Base-by-base conservation (phyloP, 2,329 filamentous ascomycete genomes). In the Colletotrichum spaethianum region DNA sequence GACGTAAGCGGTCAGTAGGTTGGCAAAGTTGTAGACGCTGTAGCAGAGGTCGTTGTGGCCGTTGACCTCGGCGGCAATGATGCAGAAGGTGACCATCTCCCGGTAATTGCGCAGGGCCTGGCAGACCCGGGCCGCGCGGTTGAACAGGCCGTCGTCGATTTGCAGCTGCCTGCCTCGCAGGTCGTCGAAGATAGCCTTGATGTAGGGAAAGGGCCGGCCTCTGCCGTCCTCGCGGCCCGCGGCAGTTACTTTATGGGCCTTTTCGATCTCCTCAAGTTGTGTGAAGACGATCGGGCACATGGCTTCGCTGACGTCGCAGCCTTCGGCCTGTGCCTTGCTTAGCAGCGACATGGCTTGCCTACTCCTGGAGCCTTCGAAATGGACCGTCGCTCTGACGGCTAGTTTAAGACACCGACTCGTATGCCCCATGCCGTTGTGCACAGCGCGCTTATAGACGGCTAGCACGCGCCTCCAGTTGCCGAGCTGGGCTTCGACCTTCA, bases 351-450 rank as follows among this genome's bases (percentile, higher is more conserved):
- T 77, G 1, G 87, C 85, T 26, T 75, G 57, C 57, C 76, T 69
- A 59, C 81, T 70, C 53, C 78, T 75, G 3, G 76, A 68, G 4
- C 76, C 77, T 46, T 82, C 77, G 20, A 76, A 56, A 20, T 77
- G 78, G 62, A 89, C 75, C 18, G 82, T 80, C 2, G 86, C 85
- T 12, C 82, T 75, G 11, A 89, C 83, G 11, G 85, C 86, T 6
- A 88, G 78, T n/a, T 84, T 83, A 18, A 89, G 80, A 64, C 84
- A 86, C 31, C 82, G 80, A 3, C 76, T 75, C 36, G 82, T 84
- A 70, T 80, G 80, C 1, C 78, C 77, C 75, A 86, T 79, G 23
- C 82, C 81, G 5, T 75, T 76, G 12, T 73, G 74, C 1, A 80
- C 55, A 0, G 82, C 82, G 33, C 76, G 76, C 62, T 77, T 80